Percentiles rank a stretch among this genome's conserved stretches.
phyloP scores from a whole-genome alignment of 2,329 filamentous ascomycete species.

The Fusarium cyanostomum region DNA sequence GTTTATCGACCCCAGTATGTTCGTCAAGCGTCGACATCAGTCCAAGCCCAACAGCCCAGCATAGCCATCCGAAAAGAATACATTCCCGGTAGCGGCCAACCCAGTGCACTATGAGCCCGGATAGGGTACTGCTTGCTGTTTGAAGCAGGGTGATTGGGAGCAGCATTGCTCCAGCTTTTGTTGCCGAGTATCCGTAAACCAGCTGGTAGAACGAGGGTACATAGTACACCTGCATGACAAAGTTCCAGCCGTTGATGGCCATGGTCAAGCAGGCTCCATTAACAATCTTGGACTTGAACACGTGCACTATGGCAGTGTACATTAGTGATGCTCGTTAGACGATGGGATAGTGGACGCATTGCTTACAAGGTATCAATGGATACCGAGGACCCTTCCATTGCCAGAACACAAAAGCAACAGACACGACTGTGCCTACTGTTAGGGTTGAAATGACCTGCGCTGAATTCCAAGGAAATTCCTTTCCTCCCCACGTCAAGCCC shows the following conservation, averaged over 20 bases:
- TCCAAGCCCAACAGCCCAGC: constrained; percentile 62
- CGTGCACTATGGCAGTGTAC: constrained; percentile 51
- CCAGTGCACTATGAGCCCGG: constrained; percentile 63
- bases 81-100: constrained; percentile 62
- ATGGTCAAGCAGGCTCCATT: constrained; percentile 65
- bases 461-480: constrained; percentile 65
- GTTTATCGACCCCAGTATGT: constrained; percentile 58
- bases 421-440: constrained; percentile 57
- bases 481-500: constrained; percentile 68
- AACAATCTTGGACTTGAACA: constrained; percentile 63
- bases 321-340: neutral
- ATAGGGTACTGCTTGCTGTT: constrained; percentile 58
- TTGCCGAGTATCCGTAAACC: constrained; percentile 54
- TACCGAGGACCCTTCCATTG: constrained; percentile 59
- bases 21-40: constrained; percentile 62
- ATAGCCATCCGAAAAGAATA: constrained; percentile 62
- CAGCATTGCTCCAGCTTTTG: constrained; percentile 54
- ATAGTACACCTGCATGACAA: constrained; percentile 64
- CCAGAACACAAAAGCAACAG: constrained; percentile 63
- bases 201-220: constrained; percentile 59
- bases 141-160: constrained; percentile 56
- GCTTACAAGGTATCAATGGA: constrained; percentile 58
- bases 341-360: neutral
- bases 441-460: constrained; percentile 64
- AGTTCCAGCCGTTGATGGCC: constrained; percentile 69